Evolutionary conservation across 1,139 yeast genomes (phyloP).

Genomic region (Pneumocystis canis): DNA sequence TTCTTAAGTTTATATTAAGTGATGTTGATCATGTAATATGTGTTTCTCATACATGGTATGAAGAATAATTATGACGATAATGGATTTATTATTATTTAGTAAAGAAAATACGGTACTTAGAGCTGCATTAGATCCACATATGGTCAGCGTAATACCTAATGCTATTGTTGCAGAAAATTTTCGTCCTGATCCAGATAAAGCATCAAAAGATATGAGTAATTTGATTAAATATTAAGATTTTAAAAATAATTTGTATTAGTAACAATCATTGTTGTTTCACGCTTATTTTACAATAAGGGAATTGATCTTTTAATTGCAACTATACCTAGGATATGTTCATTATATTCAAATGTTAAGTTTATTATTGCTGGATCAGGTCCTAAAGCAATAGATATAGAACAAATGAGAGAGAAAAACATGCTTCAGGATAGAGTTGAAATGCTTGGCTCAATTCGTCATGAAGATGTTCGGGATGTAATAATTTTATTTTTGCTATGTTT

Average conservation of each 20-base stretch:
- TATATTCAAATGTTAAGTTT: slow-evolving; percentile 53
- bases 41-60: slow-evolving; percentile 74
- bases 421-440: slow-evolving; percentile 78
- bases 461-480: slow-evolving; percentile 56
- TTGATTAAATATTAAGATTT: background rate
- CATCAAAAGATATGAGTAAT: slow-evolving; percentile 18
- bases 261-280: slow-evolving; percentile 82
- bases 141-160: slow-evolving; percentile 85
- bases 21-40: slow-evolving; percentile 89
- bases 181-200: slow-evolving; percentile 36
- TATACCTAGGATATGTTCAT: slow-evolving; percentile 66
- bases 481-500: background rate
- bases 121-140: slow-evolving; percentile 63
- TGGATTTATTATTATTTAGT: slow-evolving; percentile 10
- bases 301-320: slow-evolving; percentile 76
- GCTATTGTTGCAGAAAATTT: slow-evolving; percentile 84
- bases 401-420: slow-evolving; percentile 78
- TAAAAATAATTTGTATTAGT: slow-evolving; percentile 9
- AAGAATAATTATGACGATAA: background rate
- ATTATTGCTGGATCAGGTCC: slow-evolving; percentile 97
- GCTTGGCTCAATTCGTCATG: slow-evolving; percentile 80
- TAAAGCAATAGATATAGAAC: slow-evolving; percentile 80
- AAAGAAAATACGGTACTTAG: slow-evolving; percentile 88
- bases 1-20: slow-evolving; percentile 65
- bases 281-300: slow-evolving; percentile 92